Evolutionary conservation across 352 stramenopile genomes (phyloP).

Genomic region (Globisporangium heterothallicum): DNA sequence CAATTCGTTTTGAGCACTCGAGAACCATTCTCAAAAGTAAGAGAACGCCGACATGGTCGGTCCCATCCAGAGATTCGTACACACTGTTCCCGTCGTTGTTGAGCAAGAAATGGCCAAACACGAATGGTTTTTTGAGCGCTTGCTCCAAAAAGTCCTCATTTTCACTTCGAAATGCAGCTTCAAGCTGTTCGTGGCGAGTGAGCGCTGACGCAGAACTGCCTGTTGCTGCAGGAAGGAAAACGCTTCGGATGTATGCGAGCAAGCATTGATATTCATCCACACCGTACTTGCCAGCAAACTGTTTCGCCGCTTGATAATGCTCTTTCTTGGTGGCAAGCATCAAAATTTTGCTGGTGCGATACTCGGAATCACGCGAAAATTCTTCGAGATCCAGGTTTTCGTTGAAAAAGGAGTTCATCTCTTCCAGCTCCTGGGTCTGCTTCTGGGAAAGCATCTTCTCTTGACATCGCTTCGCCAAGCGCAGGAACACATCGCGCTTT

Average conservation of each 20-base stretch:
- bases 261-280: slow-evolving; percentile 62
- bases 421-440: slow-evolving; percentile 51
- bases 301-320: slow-evolving; percentile 32
- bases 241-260: slow-evolving; percentile 53
- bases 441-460: slow-evolving; percentile 44
- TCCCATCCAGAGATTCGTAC: slow-evolving; percentile 54
- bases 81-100: slow-evolving; percentile 21
- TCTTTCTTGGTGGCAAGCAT: slow-evolving; percentile 48
- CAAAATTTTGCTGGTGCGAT: slow-evolving; percentile 43
- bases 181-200: slow-evolving; percentile 54
- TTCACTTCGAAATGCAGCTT: slow-evolving; percentile 54
- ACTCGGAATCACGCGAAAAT: slow-evolving; percentile 43
- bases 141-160: slow-evolving; percentile 57
- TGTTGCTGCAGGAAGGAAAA: slow-evolving; percentile 19
- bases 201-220: background rate
- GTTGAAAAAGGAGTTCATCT: slow-evolving; percentile 60
- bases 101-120: slow-evolving; percentile 59
- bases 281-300: slow-evolving; percentile 65
- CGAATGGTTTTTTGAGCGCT: slow-evolving; percentile 43
- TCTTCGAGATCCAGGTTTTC: slow-evolving; percentile 47
- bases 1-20: slow-evolving; percentile 64
- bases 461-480: slow-evolving; percentile 43
- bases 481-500: slow-evolving; percentile 14
- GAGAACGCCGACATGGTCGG: slow-evolving; percentile 65
- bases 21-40: slow-evolving; percentile 66